Base-by-base conservation (phyloP, 257 asterid genomes). In the Verbena officinalis region DNA sequence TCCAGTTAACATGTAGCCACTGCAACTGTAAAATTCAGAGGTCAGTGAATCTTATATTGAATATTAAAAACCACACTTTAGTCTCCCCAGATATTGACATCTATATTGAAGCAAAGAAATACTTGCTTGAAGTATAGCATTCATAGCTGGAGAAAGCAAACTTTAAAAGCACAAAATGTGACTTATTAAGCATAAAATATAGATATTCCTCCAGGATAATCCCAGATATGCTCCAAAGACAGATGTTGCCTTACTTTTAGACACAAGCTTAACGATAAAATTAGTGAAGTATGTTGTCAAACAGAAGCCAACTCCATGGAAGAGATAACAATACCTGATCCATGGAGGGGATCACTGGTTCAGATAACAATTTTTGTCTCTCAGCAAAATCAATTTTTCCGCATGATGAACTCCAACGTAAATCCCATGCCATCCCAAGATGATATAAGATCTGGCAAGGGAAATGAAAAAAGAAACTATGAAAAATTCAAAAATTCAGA, bases 351-450 rank as follows among this genome's bases (percentile, higher is more conserved):
- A 75, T 67, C 62, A 63, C 72, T 60, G 96, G 94, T 66, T 83
- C 89, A 64, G 82, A 74, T 51, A 81, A 72, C 75, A 77, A 48
- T 60, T 68, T 76, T 48, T 56, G 74, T 59, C 71, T 66, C 68
- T 62, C 84, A 63, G 80, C 65, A 68, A 88, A 66, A 70, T 66
- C 77, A 56, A 64, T 55, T 23, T 50, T 78, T 76, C 70, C 75
- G 73, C 54, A 61, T 68, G 79, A 75, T 22, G 80, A 70, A 53
- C 67, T 76, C 98, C 98, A 90, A 30, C 93, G 91, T 45, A 83
- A 79, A 80, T 77, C 85, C 97, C 98, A 93, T 19, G 98, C 91
- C 90, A 84, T 82, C 63, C 96, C 97, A 7, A 93, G 96, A 79
- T 93, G 99, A 81, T 82, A 75, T 78, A 93, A 80, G 62, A 90